Conservation (phyloP, 1,284 basidiomycete genomes). For the Chalciporus sp. region DNA sequence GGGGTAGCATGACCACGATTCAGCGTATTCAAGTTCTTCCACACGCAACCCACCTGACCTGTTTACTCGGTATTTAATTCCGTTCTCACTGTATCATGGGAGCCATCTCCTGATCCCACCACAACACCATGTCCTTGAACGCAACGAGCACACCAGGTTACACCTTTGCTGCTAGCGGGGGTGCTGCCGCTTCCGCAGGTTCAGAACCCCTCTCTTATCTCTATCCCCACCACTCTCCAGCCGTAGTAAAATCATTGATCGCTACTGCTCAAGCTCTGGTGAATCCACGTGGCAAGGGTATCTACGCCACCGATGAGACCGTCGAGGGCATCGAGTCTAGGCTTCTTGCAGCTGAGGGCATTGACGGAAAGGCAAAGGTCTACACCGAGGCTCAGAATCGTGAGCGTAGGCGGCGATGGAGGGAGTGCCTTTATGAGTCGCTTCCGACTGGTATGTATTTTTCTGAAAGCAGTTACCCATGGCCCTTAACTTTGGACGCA, state of each 20-base stretch:
- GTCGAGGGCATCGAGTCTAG: slow-evolving; percentile 46
- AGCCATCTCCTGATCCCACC: slow-evolving; percentile 7
- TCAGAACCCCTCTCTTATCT: slow-evolving; percentile 32
- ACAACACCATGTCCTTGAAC: slow-evolving; percentile 21
- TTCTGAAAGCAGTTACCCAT: not conserved
- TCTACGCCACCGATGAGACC: slow-evolving; percentile 57
- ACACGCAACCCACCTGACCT: slow-evolving; percentile 9
- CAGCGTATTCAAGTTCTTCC: not conserved
- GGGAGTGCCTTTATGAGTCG: slow-evolving; percentile 46
- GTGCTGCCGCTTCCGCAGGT: not conserved
- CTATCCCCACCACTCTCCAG: slow-evolving; percentile 44
- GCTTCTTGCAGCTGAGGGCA: slow-evolving; percentile 40
- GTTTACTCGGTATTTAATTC: slow-evolving; percentile 1
- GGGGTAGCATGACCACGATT: not conserved
- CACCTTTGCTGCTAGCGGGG: slow-evolving; percentile 21
- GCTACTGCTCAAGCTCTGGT: slow-evolving; percentile 46
- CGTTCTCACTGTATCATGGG: not conserved
- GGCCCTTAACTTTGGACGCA: slow-evolving; percentile 17
- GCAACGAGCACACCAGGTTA: slow-evolving; percentile 26
- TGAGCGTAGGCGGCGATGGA: slow-evolving; percentile 46
- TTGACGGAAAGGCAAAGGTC: slow-evolving; percentile 25
- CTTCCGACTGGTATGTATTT: slow-evolving; percentile 40
- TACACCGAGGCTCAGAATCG: slow-evolving; percentile 40
- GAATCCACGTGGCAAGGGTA: slow-evolving; percentile 50
- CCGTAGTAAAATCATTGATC: slow-evolving; percentile 45